Evolutionary conservation across 2,329 filamentous ascomycete species (phyloP).

Genomic region (Aspergillus latus): DNA sequence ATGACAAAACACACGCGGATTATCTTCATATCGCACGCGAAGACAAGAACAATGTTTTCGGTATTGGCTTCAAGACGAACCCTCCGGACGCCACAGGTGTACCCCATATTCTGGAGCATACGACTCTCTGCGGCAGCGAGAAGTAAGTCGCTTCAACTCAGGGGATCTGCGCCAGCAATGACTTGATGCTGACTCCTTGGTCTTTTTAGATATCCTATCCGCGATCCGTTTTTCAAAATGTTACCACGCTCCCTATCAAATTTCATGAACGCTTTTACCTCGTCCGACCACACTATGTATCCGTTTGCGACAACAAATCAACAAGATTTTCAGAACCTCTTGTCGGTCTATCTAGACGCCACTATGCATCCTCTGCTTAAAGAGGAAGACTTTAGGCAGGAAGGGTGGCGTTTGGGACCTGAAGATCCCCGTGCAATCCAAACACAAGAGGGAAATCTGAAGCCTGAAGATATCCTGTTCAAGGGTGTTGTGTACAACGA

Average conservation of each 20-base stretch:
- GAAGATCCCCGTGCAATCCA: slow-evolving; percentile 72
- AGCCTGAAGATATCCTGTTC: slow-evolving; percentile 48
- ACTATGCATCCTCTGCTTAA: slow-evolving; percentile 89
- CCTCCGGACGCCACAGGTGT: slow-evolving; percentile 94
- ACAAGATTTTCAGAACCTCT: slow-evolving; percentile 92
- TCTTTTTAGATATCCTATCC: slow-evolving; percentile 76
- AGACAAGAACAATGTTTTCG: slow-evolving; percentile 99
- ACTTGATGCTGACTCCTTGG: background rate
- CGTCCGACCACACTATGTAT: slow-evolving; percentile 94
- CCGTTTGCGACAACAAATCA: slow-evolving; percentile 96
- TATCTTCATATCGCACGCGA: slow-evolving; percentile 94
- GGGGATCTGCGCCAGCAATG: background rate
- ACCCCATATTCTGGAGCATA: slow-evolving; percentile 96
- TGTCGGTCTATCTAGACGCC: slow-evolving; percentile 95
- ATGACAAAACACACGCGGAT: slow-evolving; percentile 93
- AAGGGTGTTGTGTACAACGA: slow-evolving; percentile 67
- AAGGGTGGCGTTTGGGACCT: slow-evolving; percentile 94
- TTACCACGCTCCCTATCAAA: slow-evolving; percentile 93
- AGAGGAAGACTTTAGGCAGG: slow-evolving; percentile 87
- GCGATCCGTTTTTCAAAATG: slow-evolving; percentile 99
- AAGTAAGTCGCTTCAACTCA: slow-evolving; percentile 59
- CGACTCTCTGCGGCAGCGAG: slow-evolving; percentile 90
- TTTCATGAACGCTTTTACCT: slow-evolving; percentile 99
- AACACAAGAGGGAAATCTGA: slow-evolving; percentile 35
- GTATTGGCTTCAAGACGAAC: slow-evolving; percentile 98